Conservation (phyloP, 805 yeast genomes). For the Komagataella phaffii region DNA sequence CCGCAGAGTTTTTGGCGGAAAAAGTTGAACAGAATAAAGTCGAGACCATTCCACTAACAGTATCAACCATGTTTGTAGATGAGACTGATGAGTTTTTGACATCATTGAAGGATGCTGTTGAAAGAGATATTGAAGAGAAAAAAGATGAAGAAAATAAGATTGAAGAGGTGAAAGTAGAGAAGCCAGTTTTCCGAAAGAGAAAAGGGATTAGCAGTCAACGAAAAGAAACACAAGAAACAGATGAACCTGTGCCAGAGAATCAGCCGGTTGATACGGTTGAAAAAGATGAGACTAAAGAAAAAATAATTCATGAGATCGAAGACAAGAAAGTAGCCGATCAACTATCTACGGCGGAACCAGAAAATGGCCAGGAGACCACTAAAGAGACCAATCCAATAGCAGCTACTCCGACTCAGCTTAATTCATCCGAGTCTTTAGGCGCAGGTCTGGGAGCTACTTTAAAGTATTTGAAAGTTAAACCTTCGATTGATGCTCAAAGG, state of each 20-base stretch:
- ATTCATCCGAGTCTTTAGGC: neutral
- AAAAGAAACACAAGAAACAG: conserved; percentile 16
- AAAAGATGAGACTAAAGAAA: conserved; percentile 9
- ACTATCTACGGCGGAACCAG: neutral
- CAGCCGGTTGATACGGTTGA: conserved; percentile 8
- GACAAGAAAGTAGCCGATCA: neutral
- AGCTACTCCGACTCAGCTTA: neutral
- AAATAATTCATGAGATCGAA: neutral
- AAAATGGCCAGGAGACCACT: neutral
- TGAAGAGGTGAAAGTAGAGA: conserved; percentile 14
- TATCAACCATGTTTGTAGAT: conserved; percentile 14
- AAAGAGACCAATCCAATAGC: neutral
- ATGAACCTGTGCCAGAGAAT: neutral
- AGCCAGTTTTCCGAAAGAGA: neutral
- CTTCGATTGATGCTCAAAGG: conserved; percentile 5
- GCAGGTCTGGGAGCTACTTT: conserved; percentile 25
- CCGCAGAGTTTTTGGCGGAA: conserved; percentile 4
- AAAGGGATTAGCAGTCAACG: neutral
- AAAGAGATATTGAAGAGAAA: conserved; percentile 5
- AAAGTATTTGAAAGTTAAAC: conserved; percentile 11
- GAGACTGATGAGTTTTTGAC: conserved; percentile 23
- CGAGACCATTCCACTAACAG: neutral
- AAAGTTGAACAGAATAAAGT: neutral
- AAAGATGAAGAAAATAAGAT: conserved; percentile 11
- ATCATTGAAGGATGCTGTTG: conserved; percentile 8